Conservation (phyloP, 2,329 filamentous ascomycete genomes). For the Arthrinium puccinioides region DNA sequence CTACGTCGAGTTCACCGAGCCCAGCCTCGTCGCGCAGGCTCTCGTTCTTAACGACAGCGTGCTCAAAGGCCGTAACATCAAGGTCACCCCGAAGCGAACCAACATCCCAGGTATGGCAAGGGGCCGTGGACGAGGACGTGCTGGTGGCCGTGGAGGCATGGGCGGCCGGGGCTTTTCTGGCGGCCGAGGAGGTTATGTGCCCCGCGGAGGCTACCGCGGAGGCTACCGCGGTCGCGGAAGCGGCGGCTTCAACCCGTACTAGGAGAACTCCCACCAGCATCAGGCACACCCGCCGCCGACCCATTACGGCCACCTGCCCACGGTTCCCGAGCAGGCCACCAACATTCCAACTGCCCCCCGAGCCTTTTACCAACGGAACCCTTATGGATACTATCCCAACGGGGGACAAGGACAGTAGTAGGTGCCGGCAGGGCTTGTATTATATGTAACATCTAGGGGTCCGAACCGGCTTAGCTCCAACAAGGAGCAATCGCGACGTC, state of each 20-base stretch:
- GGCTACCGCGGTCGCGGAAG: slow-evolving; percentile 49
- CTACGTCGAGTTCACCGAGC: slow-evolving; percentile 97
- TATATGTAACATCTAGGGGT: too few species aligned
- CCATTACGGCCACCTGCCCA: background rate
- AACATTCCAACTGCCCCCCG: too few species aligned
- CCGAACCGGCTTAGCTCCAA: too few species aligned
- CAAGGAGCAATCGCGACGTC: too few species aligned
- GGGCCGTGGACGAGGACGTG: slow-evolving; percentile 47
- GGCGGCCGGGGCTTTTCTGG: slow-evolving; percentile 46
- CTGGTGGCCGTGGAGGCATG: slow-evolving; percentile 39
- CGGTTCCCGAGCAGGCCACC: too few species aligned
- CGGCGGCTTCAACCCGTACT: slow-evolving; percentile 58
- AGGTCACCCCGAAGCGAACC: slow-evolving; percentile 91
- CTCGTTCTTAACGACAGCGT: slow-evolving; percentile 94
- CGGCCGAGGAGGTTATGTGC: slow-evolving; percentile 39
- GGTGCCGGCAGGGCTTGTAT: too few species aligned
- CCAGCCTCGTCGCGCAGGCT: slow-evolving; percentile 84
- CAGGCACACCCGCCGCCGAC: background rate
- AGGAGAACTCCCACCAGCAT: slow-evolving; percentile 15
- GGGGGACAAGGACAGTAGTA: too few species aligned
- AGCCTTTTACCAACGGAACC: too few species aligned
- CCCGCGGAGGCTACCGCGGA: slow-evolving; percentile 53
- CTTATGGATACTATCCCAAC: too few species aligned
- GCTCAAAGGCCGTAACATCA: slow-evolving; percentile 90
- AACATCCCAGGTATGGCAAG: slow-evolving; percentile 93